Evolutionary conservation across 371 early-diverging fungal species (phyloP), one percentile per base, ranked within the genome.

Genomic region (Syncephalis fuscata): DNA sequence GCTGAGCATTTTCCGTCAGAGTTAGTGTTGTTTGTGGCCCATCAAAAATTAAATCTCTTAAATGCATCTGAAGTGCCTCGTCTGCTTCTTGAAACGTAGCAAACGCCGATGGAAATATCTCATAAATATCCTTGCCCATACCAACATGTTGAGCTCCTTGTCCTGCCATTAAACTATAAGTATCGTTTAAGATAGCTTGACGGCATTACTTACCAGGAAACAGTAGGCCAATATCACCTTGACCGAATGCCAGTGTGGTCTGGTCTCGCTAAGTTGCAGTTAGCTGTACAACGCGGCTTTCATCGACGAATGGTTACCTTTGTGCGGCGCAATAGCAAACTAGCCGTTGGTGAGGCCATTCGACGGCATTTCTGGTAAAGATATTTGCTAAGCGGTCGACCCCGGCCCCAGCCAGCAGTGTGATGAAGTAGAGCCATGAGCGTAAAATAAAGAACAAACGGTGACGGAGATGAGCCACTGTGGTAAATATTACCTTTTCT

Each of bases 41-140:
- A 37, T 84, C 73, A 58, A 95, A 92, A 67, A 92, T 87, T 38
- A 91, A 63, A 14, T 68, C 51, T 50, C 73, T 72, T 44, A 93
- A 60, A 14, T 65, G 61, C 23, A 73, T 69, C 0, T 75, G 79
- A 1, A 95, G 61, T 3, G 76, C 81, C 32, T 85, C 85, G 52
- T 95, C 87, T 17, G 78, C 89, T 59, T 92, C 88, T 46, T 92
- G 90, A 53, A 92, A 82, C 0, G 86, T 83, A 20, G 68, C 70
- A 37, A 77, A 78, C 10, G 93, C 87, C 2, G 74, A 76, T 2
- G 77, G 54, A 50, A 74, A 92, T 22, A 67, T 63, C 20, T 77
- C 68, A 47, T 82, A 87, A n/a, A 95, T 64, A 62, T 93, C 93
- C 56, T 72, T 70, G 16, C 89, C 92, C 96, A 95, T 95, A 43